Base-by-base conservation (phyloP, 2,329 filamentous ascomycete species). In the Emergomyces africanus region DNA sequence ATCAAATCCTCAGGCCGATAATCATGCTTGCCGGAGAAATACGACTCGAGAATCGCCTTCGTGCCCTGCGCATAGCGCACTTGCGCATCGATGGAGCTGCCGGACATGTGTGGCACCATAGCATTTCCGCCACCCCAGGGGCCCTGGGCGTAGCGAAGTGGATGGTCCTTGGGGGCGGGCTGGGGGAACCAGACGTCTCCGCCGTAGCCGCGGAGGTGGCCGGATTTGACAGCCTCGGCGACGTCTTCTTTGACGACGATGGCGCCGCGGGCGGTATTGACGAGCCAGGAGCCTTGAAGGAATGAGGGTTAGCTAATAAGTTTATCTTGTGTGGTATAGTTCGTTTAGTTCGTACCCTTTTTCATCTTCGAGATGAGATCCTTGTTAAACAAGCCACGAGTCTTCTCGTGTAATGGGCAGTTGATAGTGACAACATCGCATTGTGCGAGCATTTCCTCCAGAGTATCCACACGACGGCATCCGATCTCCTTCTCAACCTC, bases 201-300 rank as follows among this genome's bases (percentile, higher is more conserved):
- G 66, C 75, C 75, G 64, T 78, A 78, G 49, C 75, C 75, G 62
- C 76, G 74, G 64, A 78, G 73, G 76, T 97, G 91, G 70, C 94
- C 94, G 39, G 81, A 83, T 81, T 92, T 90, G 74, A 99, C 84
- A 55, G 94, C 94, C 33, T 87, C 91, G 64, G 94, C 94, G 60
- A 99, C 94, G 68, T 97, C 94, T 79, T 97, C 92, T 85, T 97
- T 97, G 79, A 97, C 92, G 68, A 99, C 91, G 73, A 99, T 99
- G 76, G 94, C 94, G 70, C 94, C 94, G 75, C 94, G 94, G 68
- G 94, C 94, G 39, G 94, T 99, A 87, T 99, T 99, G 80, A 99
- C 80, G 73, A 99, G 88, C 89, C 94, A 97, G 46, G 90, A 88
- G 70, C 90, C 87, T 88, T 60, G 51, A 39, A 60, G 12, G 50